A percentile compares a stretch with the other conserved stretches of the same genome.
Evolutionary conservation across 2,329 filamentous ascomycete genomes (phyloP).

Genomic region (Juglanconis sp.): DNA sequence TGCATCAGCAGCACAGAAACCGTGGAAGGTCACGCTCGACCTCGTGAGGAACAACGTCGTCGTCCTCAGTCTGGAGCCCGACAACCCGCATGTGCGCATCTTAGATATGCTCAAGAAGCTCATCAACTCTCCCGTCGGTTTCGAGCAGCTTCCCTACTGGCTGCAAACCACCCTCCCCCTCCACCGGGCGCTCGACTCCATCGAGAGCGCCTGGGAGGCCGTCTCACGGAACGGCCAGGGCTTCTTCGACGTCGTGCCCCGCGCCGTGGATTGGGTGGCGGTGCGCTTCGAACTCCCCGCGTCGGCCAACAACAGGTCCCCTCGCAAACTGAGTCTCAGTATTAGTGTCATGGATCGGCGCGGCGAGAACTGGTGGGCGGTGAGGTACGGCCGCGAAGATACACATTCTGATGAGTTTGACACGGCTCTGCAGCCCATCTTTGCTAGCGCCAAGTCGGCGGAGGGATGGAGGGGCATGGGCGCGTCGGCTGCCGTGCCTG

Average conservation of each 20-base stretch:
- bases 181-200: constrained; percentile 56
- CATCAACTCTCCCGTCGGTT: constrained; percentile 54
- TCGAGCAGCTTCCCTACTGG: constrained; percentile 49
- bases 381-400: constrained; percentile 32
- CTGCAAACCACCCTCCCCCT: constrained; percentile 62
- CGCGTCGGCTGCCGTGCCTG: constrained; percentile 43
- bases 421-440: constrained; percentile 41
- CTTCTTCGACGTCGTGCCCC: constrained; percentile 48
- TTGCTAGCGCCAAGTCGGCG: constrained; percentile 37
- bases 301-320: constrained; percentile 21
- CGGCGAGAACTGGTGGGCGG: constrained; percentile 50
- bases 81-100: constrained; percentile 66
- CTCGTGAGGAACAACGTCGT: constrained; percentile 52
- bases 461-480: constrained; percentile 45
- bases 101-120: constrained; percentile 55
- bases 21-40: constrained; percentile 55
- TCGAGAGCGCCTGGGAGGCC: constrained; percentile 54
- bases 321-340: constrained; percentile 46
- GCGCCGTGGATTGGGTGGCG: constrained; percentile 55
- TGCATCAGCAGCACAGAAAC: constrained; percentile 22
- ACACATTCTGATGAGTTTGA: constrained; percentile 32
- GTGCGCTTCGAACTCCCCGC: constrained; percentile 48
- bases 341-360: constrained; percentile 48
- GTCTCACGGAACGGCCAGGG: constrained; percentile 41
- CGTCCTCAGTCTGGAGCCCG: constrained; percentile 55